Evolutionary conservation across 2,329 filamentous ascomycete species (phyloP).

Genomic region (Aspergillus sp.): DNA sequence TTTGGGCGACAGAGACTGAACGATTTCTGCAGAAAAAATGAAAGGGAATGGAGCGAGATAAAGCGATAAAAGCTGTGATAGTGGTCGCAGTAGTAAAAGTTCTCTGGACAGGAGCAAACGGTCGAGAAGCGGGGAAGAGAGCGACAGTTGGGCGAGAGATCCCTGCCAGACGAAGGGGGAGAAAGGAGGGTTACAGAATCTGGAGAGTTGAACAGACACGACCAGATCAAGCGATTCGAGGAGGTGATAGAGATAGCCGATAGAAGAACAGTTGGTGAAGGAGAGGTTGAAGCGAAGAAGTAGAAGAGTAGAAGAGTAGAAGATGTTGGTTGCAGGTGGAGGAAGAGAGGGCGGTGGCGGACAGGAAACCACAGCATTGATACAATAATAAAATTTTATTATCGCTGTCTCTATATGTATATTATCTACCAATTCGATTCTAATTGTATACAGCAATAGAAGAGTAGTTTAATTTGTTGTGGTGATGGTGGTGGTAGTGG

Average conservation of each 20-base stretch:
- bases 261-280: neutral
- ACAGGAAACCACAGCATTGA: neutral
- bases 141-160: neutral
- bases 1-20: slow-evolving; percentile 15
- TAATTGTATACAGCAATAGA: too few relatives aligned
- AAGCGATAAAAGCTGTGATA: slow-evolving; percentile 3
- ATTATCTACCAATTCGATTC: too few relatives aligned
- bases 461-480: too few relatives aligned
- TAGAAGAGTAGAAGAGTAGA: too few relatives aligned
- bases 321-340: neutral
- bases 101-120: too few relatives aligned
- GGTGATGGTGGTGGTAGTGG: too few relatives aligned
- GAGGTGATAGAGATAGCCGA: neutral
- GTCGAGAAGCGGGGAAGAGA: neutral
- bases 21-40: slow-evolving; percentile 4
- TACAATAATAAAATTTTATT: neutral
- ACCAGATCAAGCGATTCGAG: neutral
- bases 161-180: neutral
- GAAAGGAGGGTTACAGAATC: neutral
- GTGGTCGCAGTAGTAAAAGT: neutral
- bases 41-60: slow-evolving; percentile 2
- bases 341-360: neutral
- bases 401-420: too few relatives aligned
- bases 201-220: neutral
- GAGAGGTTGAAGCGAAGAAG: neutral